Base-by-base conservation (phyloP, 352 stramenopile species). In the Globisporangium splendens region DNA sequence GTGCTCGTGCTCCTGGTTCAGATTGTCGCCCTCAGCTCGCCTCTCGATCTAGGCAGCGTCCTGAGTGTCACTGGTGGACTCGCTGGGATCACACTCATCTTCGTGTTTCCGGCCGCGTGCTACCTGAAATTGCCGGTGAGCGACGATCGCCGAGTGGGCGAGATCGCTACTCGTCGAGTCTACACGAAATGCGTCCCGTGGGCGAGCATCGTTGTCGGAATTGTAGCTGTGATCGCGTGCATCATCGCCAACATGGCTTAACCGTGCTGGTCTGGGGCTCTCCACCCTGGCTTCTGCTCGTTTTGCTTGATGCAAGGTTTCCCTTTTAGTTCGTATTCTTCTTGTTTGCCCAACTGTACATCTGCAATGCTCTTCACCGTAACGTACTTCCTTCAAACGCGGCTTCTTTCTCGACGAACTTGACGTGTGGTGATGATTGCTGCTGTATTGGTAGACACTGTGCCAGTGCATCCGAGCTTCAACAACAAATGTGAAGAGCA, bases 41-140 rank as follows among this genome's bases (percentile, higher is more conserved):
- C 46, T 24, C 56, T 46, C 43, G 46, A 75, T 12, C 50, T 78
- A 10, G 72, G 50, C 0, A 59, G 54, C 10, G 54, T 77, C n/a
- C 66, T 84, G 52, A 69, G 62, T 41, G 53, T 78, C 20, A 83
- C 74, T 0, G 79, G 76, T 13, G 71, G 64, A 0, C 60, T 83
- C 28, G 72, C 59, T 43, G 75, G 62, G 0, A 69, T 84, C 35
- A 61, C 60, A 1, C 62, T 87, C 0, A 63, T 74, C 33, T 86
- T 89, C 20, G 72, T 86, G 33, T 41, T 86, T 0, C 75, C 75
- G 14, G 70, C 74, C 11, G 76, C 71, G 14, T 84, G 70, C 39
- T 72, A 80, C 51, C 62, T 86, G 24, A 81, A 73, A 31, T 64
- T 87, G 47, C 47, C 59, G n/a, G 24, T 28, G 8, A 31, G 13